Evolutionary conservation across 2,329 filamentous ascomycete species (phyloP).

Genomic region (Aureobasidium sp.): DNA sequence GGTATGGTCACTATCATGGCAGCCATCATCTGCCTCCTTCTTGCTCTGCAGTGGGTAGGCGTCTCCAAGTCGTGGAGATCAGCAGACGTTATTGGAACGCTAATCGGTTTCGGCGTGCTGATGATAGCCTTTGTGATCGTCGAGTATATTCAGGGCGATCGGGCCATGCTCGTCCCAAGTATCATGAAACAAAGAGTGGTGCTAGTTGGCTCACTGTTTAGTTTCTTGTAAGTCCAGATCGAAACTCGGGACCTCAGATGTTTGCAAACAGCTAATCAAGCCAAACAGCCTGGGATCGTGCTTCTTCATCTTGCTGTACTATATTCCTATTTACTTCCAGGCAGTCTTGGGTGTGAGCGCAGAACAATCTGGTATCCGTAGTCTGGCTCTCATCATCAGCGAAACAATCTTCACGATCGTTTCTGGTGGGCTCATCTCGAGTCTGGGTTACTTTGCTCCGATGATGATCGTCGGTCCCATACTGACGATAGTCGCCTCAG

Average conservation of each 20-base stretch:
- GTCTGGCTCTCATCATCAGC: constrained; percentile 53
- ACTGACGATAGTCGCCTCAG: constrained; percentile 52
- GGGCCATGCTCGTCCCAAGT: constrained; percentile 52
- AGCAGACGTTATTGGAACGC: constrained; percentile 51
- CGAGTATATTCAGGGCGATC: constrained; percentile 46
- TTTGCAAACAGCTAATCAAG: no score
- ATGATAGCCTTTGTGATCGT: constrained; percentile 44
- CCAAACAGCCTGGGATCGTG: constrained; percentile 46
- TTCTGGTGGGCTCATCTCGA: constrained; percentile 44
- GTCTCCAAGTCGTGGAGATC: constrained; percentile 51
- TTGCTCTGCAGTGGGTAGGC: constrained; percentile 58
- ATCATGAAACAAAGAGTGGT: constrained; percentile 53
- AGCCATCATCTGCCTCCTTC: constrained; percentile 52
- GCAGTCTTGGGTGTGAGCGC: constrained; percentile 53
- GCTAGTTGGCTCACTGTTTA: no score
- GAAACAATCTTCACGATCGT: constrained; percentile 50
- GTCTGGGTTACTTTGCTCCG: constrained; percentile 55
- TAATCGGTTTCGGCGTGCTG: constrained; percentile 50
- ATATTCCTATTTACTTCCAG: constrained; percentile 53
- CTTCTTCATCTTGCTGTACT: constrained; percentile 55
- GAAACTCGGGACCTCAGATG: no score
- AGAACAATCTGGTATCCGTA: constrained; percentile 55
- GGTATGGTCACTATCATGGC: constrained; percentile 54
- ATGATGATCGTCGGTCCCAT: constrained; percentile 49
- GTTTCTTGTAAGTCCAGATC: no score